Conservation (phyloP, 2,329 filamentous ascomycete species). For the Aspergillus intermedius region DNA sequence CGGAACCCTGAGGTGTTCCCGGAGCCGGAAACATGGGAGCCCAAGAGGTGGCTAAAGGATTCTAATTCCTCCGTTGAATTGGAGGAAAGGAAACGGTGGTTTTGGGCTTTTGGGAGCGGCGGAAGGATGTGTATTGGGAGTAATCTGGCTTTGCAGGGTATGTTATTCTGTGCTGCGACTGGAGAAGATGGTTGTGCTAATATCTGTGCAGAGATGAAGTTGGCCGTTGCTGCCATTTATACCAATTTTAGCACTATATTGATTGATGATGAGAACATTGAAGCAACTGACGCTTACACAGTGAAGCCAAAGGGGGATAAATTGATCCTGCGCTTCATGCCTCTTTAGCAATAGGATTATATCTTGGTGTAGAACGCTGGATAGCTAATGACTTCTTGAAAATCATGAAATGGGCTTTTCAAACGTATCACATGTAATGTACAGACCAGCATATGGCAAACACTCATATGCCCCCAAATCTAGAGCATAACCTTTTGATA, state of each 20-base stretch:
- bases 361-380: not conserved
- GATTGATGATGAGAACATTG: conserved; percentile 57
- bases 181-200: conserved; percentile 1
- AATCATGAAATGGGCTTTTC: not conserved
- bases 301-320: conserved; percentile 53
- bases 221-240: conserved; percentile 64
- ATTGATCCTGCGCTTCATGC: conserved; percentile 51
- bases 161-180: not conserved
- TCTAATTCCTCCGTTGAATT: conserved; percentile 27
- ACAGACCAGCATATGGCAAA: conserved; percentile 14
- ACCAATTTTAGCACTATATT: conserved; percentile 57
- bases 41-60: conserved; percentile 44
- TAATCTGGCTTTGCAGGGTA: conserved; percentile 44
- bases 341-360: conserved; percentile 1
- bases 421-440: conserved; percentile 17
- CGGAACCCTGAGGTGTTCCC: conserved; percentile 45
- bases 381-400: not conserved
- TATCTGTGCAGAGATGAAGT: conserved; percentile 58
- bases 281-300: conserved; percentile 60
- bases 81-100: conserved; percentile 43
- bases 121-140: conserved; percentile 46
- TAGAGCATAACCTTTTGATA: conserved; percentile 14
- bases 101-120: conserved; percentile 47
- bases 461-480: conserved; percentile 3
- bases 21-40: conserved; percentile 42